These are phyloP conservation scores for Neurospora sp. DNA, from an alignment of 495 filamentous ascomycete genomes.

Conservation along the genomic window DNA sequence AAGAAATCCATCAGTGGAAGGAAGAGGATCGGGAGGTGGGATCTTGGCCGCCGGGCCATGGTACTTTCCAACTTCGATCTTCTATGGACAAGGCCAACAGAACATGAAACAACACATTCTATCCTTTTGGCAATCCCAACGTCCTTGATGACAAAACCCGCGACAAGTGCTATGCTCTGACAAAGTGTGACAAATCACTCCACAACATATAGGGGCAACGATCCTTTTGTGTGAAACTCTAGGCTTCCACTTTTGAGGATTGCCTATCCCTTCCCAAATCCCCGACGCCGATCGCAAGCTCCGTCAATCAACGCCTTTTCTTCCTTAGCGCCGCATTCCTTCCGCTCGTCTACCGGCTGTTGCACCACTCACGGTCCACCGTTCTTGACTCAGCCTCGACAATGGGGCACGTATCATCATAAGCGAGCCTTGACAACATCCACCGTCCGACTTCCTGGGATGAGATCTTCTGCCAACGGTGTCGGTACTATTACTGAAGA, in stretches of 20 bases:
- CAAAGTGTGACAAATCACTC: not conserved
- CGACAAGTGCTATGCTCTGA: not conserved
- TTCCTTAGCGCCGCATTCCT: not conserved
- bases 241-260: not conserved
- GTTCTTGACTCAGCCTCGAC: not conserved
- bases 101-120: not conserved
- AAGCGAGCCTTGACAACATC: not conserved
- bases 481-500: not conserved
- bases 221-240: not conserved
- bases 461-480: not conserved
- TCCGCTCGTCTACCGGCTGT: not conserved
- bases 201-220: not conserved
- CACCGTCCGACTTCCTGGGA: not conserved
- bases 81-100: not conserved
- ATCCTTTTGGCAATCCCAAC: not conserved
- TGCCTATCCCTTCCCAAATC: not conserved
- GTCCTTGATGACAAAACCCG: not conserved
- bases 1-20: not conserved
- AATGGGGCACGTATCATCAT: not conserved
- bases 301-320: not conserved
- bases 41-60: not conserved
- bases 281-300: not conserved
- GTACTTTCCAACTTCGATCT: not conserved
- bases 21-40: not conserved
- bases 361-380: not conserved